Conservation (phyloP, 345 rosid species). For the Cardiospermum halicacabum region DNA sequence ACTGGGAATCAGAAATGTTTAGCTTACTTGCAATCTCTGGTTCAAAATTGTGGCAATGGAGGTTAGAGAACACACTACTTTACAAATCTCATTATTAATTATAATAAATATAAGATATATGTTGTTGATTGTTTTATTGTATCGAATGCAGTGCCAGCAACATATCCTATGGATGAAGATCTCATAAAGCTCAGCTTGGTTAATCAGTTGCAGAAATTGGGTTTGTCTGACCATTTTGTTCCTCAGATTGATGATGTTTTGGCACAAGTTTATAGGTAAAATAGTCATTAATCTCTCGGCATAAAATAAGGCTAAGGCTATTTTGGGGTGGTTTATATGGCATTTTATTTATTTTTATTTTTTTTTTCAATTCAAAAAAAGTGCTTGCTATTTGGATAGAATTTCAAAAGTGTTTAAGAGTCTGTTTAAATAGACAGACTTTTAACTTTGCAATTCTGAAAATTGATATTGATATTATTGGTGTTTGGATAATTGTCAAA, state of each 20-base stretch:
- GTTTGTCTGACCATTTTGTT: conserved; percentile 47
- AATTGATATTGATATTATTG: too few species aligned
- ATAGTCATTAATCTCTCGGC: not conserved
- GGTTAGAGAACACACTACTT: conserved; percentile 35
- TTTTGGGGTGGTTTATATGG: too few species aligned
- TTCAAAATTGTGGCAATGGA: conserved; percentile 33
- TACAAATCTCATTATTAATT: too few species aligned
- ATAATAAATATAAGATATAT: too few species aligned
- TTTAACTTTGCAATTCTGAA: too few species aligned
- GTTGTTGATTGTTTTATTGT: not conserved
- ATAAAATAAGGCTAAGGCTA: too few species aligned
- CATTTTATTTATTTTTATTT: too few species aligned
- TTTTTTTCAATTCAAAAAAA: too few species aligned
- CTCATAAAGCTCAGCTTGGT: conserved; percentile 42
- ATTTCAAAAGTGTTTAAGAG: too few species aligned
- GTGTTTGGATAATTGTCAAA: too few species aligned
- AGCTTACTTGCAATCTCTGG: conserved; percentile 41
- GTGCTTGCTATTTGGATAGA: too few species aligned
- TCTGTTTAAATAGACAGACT: too few species aligned
- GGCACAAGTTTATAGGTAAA: conserved; percentile 38
- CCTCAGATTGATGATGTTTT: conserved; percentile 39
- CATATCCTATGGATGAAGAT: conserved; percentile 49
- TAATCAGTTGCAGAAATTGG: conserved; percentile 42
- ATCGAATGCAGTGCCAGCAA: conserved; percentile 36
- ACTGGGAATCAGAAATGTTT: conserved; percentile 41